Percentiles rank a stretch among this genome's conserved stretches.
Evolutionary conservation across 768 basidiomycete genomes (phyloP).

Genomic region (Kwoniella europaea): DNA sequence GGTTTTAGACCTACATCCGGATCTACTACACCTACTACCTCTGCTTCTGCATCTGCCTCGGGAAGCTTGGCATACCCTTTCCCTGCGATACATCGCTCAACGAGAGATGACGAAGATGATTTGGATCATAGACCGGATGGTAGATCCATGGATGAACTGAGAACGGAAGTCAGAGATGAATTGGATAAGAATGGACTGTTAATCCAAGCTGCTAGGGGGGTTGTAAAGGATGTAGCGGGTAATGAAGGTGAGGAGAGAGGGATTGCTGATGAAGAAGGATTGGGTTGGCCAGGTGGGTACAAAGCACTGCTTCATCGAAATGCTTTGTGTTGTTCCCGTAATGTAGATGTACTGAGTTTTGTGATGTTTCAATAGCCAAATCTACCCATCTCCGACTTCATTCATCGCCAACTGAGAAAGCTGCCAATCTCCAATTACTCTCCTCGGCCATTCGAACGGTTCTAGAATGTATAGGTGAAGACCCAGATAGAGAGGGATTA

Average conservation of each 20-base stretch:
- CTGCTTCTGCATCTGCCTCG: background rate
- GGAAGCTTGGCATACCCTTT: constrained; percentile 9
- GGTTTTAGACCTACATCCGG: constrained; percentile 78
- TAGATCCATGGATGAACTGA: constrained; percentile 36
- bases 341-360: background rate
- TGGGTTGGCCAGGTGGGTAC: constrained; percentile 86
- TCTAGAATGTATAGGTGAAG: constrained; percentile 96
- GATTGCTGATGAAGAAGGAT: constrained; percentile 63
- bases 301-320: background rate
- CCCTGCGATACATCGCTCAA: constrained; percentile 3
- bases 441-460: constrained; percentile 84
- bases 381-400: constrained; percentile 83
- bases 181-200: constrained; percentile 33
- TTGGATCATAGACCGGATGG: constrained; percentile 46
- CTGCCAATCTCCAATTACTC: constrained; percentile 75
- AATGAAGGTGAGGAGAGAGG: constrained; percentile 40
- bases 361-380: constrained; percentile 67
- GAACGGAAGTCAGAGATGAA: constrained; percentile 39
- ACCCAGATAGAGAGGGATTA: constrained; percentile 92
- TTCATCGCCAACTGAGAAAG: constrained; percentile 74
- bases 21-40: constrained; percentile 61
- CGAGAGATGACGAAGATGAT: constrained; percentile 38
- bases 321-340: too few relatives aligned
- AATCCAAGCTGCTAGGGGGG: constrained; percentile 16
- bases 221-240: constrained; percentile 9